Base-by-base conservation (phyloP, 2,329 filamentous ascomycete genomes). In the Botrytis fragariae region DNA sequence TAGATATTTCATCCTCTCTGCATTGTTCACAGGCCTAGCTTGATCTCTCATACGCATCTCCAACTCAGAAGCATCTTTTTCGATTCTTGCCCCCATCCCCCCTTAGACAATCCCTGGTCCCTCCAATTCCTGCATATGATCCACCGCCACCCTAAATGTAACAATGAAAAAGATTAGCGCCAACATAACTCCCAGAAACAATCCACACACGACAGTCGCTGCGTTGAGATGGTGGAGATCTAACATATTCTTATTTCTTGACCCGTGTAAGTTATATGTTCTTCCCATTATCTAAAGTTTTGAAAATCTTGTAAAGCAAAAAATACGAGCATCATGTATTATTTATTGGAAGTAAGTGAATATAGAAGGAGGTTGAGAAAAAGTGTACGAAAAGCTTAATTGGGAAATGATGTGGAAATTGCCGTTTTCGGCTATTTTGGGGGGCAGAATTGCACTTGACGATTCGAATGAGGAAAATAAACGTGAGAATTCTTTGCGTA, bases 191-290 rank as follows among this genome's bases (percentile, higher is more conserved):
- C 69, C 69, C 22, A 72, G 29, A 29, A 72, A 72, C 3, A 72
- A 67, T 20, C 69, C 69, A 54, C 69, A 72, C 14, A 72, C 60
- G 44, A 72, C 61, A 32, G 60, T 54, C n/a, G 69, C 69, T 48
- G 45, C 45, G 44, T 48, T 39, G 25, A 65, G 25, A 65, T 72
- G 69, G 54, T 72, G 69, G 22, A 72, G 45, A 57, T n/a, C 64
- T 8, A 72, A 29, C 59, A 65, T 72, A 20, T 57, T 72, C n/a
- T 54, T 72, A 29, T 35, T 57, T 64, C 51, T 62, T 65, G 37
- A 37, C 10, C 35, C 37, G 22, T 48, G 6, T 25, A 44, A 69
- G 44, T 69, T 18, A 32, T 57, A 57, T 68, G 18, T 29, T 67
- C n/a, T 69, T 37, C 37, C 48, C 65, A 69, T 69, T 16, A 57